Percentiles rank a stretch among this genome's conserved stretches.
phyloP scores from a whole-genome alignment of 805 yeast species.

The Barnettozyma wickerhamii region DNA sequence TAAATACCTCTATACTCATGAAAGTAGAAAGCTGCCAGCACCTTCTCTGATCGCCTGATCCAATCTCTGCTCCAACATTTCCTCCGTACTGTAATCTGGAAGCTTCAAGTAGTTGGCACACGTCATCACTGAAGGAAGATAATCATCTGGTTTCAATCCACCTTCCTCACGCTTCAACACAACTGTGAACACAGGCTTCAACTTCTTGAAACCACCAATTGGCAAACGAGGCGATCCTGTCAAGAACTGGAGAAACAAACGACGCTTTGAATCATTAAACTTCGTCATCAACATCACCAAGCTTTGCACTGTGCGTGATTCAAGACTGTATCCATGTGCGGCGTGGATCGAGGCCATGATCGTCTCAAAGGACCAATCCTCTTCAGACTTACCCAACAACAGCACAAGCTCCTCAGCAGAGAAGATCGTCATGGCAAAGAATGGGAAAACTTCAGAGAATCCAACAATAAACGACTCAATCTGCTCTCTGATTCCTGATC shows the following conservation, averaged over 20 bases:
- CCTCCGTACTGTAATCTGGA: conserved; percentile 71
- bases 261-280: conserved; percentile 50
- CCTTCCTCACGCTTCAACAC: conserved; percentile 81
- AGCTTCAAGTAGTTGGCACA: conserved; percentile 92
- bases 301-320: conserved; percentile 56
- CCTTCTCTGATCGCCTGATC: conserved; percentile 81
- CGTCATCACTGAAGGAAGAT: conserved; percentile 96
- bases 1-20: no score
- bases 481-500: conserved; percentile 61
- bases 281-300: conserved; percentile 58
- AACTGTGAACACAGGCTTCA: conserved; percentile 81
- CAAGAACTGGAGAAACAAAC: conserved; percentile 77
- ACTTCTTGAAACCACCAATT: conserved; percentile 83
- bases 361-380: conserved; percentile 78
- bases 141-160: conserved; percentile 64
- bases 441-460: conserved; percentile 79
- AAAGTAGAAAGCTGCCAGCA: conserved; percentile 77
- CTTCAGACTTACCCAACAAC: conserved; percentile 73
- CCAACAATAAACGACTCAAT: conserved; percentile 70
- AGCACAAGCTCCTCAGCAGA: conserved; percentile 68
- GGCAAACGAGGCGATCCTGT: conserved; percentile 95
- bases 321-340: conserved; percentile 83
- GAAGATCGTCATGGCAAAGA: conserved; percentile 63
- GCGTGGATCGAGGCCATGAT: conserved; percentile 63
- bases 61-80: conserved; percentile 54